Conservation (phyloP, 2,329 filamentous ascomycete genomes). For the Scedosporium aurantiacum region DNA sequence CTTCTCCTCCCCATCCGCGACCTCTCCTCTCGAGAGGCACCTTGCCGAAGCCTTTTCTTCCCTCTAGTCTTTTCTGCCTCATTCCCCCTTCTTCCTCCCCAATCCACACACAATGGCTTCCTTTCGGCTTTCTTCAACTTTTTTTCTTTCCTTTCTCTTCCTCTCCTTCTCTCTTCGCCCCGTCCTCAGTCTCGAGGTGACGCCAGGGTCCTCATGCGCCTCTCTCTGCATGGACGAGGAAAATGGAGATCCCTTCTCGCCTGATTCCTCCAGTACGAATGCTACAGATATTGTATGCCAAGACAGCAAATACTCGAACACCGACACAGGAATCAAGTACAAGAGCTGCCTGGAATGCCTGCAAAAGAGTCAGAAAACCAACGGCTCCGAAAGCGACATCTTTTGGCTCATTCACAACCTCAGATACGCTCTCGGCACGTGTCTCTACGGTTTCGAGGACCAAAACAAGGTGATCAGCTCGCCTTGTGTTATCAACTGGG, state of each 20-base stretch:
- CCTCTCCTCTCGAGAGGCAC: neutral
- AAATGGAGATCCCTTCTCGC: conserved; percentile 20
- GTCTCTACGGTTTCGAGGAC: conserved; percentile 27
- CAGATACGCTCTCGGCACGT: conserved; percentile 35
- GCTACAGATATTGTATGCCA: conserved; percentile 35
- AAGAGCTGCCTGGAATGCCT: conserved; percentile 35
- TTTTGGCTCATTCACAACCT: conserved; percentile 40
- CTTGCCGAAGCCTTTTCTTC: neutral
- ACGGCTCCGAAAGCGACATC: conserved; percentile 27
- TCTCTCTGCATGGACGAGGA: conserved; percentile 31
- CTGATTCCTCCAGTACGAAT: conserved; percentile 28
- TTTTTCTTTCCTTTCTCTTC: neutral
- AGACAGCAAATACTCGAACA: conserved; percentile 27
- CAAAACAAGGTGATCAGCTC: conserved; percentile 22
- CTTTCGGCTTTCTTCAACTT: neutral
- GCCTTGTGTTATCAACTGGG: conserved; percentile 30
- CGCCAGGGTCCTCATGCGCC: conserved; percentile 40
- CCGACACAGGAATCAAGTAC: conserved; percentile 30
- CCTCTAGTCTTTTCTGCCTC: neutral
- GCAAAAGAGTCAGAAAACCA: conserved; percentile 30
- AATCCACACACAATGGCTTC: neutral
- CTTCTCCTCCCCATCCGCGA: neutral
- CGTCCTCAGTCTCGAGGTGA: conserved; percentile 28
- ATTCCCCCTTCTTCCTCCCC: neutral
- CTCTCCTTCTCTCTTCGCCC: neutral